phyloP scores from a whole-genome alignment of 148 eudicot genomes.

The Arbutus unedo region DNA sequence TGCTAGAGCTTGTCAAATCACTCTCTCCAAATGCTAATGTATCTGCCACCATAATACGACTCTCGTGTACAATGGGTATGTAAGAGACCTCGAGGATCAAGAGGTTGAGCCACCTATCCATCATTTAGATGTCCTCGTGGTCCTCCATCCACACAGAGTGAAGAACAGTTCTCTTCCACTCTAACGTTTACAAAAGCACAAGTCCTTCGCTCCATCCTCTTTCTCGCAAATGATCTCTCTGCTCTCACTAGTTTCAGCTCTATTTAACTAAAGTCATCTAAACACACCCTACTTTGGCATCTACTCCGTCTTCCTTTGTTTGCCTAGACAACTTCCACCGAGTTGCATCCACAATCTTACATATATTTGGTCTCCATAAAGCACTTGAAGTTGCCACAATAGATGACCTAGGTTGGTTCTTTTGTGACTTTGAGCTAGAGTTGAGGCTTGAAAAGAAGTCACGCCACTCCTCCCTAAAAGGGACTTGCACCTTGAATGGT shows the following conservation, averaged over 20 bases:
- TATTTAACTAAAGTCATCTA: too few relatives aligned
- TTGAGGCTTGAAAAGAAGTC: not conserved
- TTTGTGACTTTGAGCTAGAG: not conserved
- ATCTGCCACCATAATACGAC: not conserved
- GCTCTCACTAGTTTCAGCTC: too few relatives aligned
- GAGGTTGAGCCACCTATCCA: not conserved
- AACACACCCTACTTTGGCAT: too few relatives aligned
- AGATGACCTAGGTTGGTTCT: not conserved
- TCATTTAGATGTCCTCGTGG: not conserved
- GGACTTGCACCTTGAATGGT: not conserved
- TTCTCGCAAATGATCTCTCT: too few relatives aligned
- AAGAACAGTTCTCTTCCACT: too few relatives aligned
- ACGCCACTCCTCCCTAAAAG: not conserved
- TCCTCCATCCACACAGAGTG: not conserved
- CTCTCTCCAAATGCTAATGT: not conserved
- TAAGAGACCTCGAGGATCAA: not conserved
- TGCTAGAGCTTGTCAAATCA: not conserved
- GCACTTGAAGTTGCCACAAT: not conserved
- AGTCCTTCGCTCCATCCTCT: too few relatives aligned
- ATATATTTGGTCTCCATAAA: too few relatives aligned
- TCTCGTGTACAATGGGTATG: not conserved
- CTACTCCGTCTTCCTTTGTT: too few relatives aligned
- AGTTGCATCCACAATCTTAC: too few relatives aligned
- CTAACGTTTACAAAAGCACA: too few relatives aligned
- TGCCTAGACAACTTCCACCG: too few relatives aligned